phyloP scores from a whole-genome alignment of 495 filamentous ascomycete species.

The Staphylotrichum longicolle region DNA sequence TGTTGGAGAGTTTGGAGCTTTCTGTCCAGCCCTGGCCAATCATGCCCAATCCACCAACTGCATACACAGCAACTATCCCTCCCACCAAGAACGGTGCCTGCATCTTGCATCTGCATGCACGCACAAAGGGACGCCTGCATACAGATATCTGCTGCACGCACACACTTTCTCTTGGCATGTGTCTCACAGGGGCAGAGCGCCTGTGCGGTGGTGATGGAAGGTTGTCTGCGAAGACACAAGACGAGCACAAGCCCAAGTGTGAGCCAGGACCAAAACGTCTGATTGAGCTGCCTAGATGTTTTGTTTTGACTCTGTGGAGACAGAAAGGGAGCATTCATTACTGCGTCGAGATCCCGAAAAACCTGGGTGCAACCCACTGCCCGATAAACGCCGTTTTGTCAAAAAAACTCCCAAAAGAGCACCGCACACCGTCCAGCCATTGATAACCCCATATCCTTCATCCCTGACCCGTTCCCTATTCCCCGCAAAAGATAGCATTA shows the following conservation, averaged over 20 bases:
- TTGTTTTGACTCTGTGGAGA: not conserved
- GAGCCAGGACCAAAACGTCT: not conserved
- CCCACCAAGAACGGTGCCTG: slow-evolving; percentile 1
- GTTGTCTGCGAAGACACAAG: too few species aligned
- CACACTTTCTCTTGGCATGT: too few species aligned
- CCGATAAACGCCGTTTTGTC: not conserved
- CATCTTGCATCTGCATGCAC: slow-evolving; percentile 10
- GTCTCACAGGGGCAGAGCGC: too few species aligned
- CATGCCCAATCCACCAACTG: too few species aligned
- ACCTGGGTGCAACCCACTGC: not conserved
- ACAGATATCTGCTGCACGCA: too few species aligned
- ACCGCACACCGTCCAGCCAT: not conserved
- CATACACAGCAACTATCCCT: not conserved
- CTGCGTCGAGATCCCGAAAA: not conserved
- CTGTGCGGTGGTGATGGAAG: too few species aligned
- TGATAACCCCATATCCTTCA: not conserved
- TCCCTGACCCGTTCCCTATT: not conserved
- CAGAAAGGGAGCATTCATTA: slow-evolving; percentile 5
- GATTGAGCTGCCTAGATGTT: not conserved
- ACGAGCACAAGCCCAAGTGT: not conserved
- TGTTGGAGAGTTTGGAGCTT: not conserved
- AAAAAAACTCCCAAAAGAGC: not conserved
- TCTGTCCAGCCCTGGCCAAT: too few species aligned
- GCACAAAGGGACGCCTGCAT: not conserved
- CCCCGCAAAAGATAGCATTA: not conserved